Evolutionary conservation across 2,329 filamentous ascomycete genomes (phyloP).

Genomic region (Ceratocystis eucalypticola): DNA sequence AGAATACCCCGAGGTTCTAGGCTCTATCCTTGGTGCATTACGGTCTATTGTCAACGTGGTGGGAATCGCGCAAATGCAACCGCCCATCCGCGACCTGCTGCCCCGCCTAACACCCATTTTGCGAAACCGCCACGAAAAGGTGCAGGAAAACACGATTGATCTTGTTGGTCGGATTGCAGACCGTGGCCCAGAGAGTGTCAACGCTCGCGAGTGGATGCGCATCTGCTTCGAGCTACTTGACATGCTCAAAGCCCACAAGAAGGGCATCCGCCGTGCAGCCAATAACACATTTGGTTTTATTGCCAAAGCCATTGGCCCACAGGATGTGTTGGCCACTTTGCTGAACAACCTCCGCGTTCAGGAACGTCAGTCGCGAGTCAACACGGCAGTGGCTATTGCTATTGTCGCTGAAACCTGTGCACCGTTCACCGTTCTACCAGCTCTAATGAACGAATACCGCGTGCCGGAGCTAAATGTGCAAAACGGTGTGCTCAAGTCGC

Average conservation of each 20-base stretch:
- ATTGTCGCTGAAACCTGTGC: constrained; percentile 98
- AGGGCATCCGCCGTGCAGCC: constrained; percentile 91
- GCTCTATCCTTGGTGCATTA: constrained; percentile 87
- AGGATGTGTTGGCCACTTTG: constrained; percentile 89
- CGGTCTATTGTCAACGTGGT: constrained; percentile 96
- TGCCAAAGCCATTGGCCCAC: constrained; percentile 94
- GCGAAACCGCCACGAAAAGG: constrained; percentile 96
- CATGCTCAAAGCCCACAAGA: constrained; percentile 99
- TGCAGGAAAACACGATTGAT: constrained; percentile 98
- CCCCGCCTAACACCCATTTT: constrained; percentile 95
- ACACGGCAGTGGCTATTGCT: constrained; percentile 94
- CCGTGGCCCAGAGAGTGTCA: constrained; percentile 89
- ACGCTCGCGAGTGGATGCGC: constrained; percentile 97
- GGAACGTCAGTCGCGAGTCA: constrained; percentile 94
- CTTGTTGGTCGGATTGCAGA: constrained; percentile 95
- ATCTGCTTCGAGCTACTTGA: constrained; percentile 98
- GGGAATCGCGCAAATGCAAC: constrained; percentile 95
- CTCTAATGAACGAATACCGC: constrained; percentile 97
- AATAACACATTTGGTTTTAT: constrained; percentile 99
- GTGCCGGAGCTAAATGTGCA: constrained; percentile 97
- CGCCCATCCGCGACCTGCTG: constrained; percentile 88
- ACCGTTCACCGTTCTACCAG: constrained; percentile 95
- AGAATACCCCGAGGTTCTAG: constrained; percentile 94
- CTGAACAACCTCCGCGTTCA: constrained; percentile 95
- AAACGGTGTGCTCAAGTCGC: constrained; percentile 92